Base-by-base conservation (phyloP, 31 red algal species). In the Asparagopsis taxiformis region DNA sequence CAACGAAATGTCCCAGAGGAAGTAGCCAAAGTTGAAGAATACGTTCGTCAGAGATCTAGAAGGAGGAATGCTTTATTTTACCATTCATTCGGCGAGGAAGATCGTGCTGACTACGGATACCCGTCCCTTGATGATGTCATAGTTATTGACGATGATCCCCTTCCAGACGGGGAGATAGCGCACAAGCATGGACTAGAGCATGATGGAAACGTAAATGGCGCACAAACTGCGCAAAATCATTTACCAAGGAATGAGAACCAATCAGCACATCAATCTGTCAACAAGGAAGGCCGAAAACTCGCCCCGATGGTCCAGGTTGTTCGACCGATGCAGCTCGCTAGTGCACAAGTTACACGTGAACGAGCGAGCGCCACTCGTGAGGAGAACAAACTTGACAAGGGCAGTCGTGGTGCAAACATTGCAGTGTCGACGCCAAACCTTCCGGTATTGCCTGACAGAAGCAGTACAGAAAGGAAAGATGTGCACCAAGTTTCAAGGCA, bases 1-100 rank as follows among this genome's bases (percentile, higher is more conserved):
- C 55, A 56, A 43, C 22, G 28, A 23, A 31, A 62, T 9, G n/a
- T 29, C 30, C 30, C 17, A 30, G 11, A 34, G 7, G 23, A 59
- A 68, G 41, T 22, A 73, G 31, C 36, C n/a, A n/a, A 55, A 23
- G 50, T 84, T 16, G 48, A 72, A 3, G 22, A 24, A 15, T 60
- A 65, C 56, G 34, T 58, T 2, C 24, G 6, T 3, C 44, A 61
- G 35, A 54, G 79, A 8, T 51, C 55, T 9, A 32, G 58, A 4
- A 31, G 66, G 1, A 62, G 79, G 35, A 84, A 84, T 22, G 68
- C 79, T 44, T 58, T 84, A 10, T 63, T 84, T 28, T 55, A 51
- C 37, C 49, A 62, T 38, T 30, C 25, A 17, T 66, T 84, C 63
- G 79, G 68, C 19, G 57, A 84, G 33, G 79, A 53, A 10, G 41